Evolutionary conservation across 2,329 filamentous ascomycete genomes (phyloP), one percentile per base, ranked within the genome.

Genomic region (Phaeosphaeria sp.): DNA sequence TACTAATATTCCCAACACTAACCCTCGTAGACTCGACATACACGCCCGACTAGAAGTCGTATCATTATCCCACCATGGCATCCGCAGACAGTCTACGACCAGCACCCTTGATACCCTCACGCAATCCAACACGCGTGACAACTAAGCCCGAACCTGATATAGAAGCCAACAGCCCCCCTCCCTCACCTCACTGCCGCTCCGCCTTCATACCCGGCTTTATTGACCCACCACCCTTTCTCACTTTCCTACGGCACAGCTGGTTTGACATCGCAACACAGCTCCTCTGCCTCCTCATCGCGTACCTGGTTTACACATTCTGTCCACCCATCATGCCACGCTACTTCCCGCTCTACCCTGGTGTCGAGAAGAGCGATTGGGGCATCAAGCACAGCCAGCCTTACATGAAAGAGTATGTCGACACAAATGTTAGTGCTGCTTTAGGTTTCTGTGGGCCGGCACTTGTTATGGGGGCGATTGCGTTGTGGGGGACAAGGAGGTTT

Each of bases 321-420:
- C 43, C 52, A 2, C 89, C 89, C 0, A 84, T 88, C 0, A 83
- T 88, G 0, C 85, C 83, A 3, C 83, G 87, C 17, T 88, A 85
- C 2, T 91, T 91, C 70, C 65, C 67, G 1, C 22, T 67, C 9
- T 68, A 60, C 30, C 42, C 47, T 0, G 66, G 63, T 21, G 53
- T 71, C 2, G 52, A 63, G 43, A 54, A 20, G 0, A 61, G 50
- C 21, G 18, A 36, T 85, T 87, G 58, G 60, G 67, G 68, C 1
- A 10, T 69, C 11, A 58, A 89, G 60, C 87, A 90, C 63, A 87
- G 86, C 33, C 89, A 89, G 67, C 88, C 89, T 0, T 75, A 88
- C n/a, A 83, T 87, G 56, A 82, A 84, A n/a, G 88, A 91, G 64
- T 89, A 90, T 67, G 77, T 92, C 13, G 87, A 87, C 15, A 90